Evolutionary conservation across 148 eudicot species (phyloP).

Genomic region (Heliosperma pusillum): DNA sequence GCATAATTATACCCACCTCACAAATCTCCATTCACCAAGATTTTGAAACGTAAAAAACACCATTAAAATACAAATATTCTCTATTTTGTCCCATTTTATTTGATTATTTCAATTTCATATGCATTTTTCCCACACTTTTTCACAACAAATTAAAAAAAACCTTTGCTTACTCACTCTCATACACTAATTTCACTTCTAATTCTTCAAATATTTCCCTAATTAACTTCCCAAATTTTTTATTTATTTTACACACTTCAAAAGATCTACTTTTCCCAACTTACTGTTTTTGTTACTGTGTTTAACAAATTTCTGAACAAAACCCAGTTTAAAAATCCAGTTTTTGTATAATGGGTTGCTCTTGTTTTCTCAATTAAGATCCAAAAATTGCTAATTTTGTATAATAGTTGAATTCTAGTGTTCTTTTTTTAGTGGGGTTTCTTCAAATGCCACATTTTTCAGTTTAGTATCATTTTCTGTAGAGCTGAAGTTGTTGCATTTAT

Average conservation of each 20-base stretch:
- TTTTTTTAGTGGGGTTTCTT: conserved; percentile 21
- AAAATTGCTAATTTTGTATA: not conserved
- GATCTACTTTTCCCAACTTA: not conserved
- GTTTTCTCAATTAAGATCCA: not conserved
- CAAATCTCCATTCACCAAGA: conserved; percentile 12
- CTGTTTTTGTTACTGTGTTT: conserved; percentile 1
- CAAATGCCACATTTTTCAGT: conserved; percentile 3
- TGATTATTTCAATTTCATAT: not conserved
- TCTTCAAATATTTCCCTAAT: not conserved
- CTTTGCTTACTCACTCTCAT: conserved; percentile 11
- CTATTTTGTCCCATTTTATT: no score
- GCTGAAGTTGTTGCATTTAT: not conserved
- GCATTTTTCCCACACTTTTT: not conserved
- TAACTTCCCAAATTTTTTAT: conserved; percentile 5
- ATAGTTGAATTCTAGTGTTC: not conserved
- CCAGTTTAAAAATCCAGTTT: not conserved
- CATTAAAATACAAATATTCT: not conserved
- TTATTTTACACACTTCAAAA: not conserved
- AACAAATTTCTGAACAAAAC: not conserved
- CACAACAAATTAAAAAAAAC: conserved; percentile 4
- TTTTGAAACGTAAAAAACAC: conserved; percentile 22
- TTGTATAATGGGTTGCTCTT: not conserved
- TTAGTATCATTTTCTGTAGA: conserved; percentile 9
- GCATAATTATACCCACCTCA: conserved; percentile 28
- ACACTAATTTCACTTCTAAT: not conserved